These are phyloP conservation scores for Fusarium virguliforme DNA, from an alignment of 2,329 filamentous ascomycete genomes.

Conservation along the genomic window DNA sequence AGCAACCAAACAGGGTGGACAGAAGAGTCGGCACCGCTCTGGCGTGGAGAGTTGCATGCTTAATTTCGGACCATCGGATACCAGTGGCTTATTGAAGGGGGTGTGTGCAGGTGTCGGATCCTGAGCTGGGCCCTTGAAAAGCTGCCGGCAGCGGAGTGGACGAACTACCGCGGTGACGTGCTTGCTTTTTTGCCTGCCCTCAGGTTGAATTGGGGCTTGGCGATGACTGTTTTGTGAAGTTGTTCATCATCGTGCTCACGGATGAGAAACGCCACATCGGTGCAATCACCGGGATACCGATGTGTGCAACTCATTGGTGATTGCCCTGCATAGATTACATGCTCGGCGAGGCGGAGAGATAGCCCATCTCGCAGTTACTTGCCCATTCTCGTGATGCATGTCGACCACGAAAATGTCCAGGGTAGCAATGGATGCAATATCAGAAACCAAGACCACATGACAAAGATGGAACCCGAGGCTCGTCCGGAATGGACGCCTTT, in stretches of 20 bases:
- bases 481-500: conserved; percentile 25
- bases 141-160: conserved; percentile 18
- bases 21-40: neutral
- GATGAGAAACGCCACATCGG: conserved; percentile 24
- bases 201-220: neutral
- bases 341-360: conserved; percentile 39
- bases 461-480: conserved; percentile 32
- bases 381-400: conserved; percentile 18
- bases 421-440: conserved; percentile 26
- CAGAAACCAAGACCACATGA: conserved; percentile 16
- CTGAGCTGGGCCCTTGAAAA: neutral
- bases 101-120: neutral
- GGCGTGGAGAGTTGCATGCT: neutral
- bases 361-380: conserved; percentile 21
- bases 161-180: conserved; percentile 20
- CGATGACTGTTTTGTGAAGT: conserved; percentile 8
- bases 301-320: neutral
- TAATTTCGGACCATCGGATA: conserved; percentile 11
- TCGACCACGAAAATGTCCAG: conserved; percentile 27
- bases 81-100: conserved; percentile 15
- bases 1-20: conserved; percentile 9
- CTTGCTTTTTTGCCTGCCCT: conserved; percentile 4
- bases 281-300: conserved; percentile 35
- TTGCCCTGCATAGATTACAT: neutral
- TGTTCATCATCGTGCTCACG: neutral